phyloP scores from a whole-genome alignment of 208 protist species.

The Pavlovales sp. region DNA sequence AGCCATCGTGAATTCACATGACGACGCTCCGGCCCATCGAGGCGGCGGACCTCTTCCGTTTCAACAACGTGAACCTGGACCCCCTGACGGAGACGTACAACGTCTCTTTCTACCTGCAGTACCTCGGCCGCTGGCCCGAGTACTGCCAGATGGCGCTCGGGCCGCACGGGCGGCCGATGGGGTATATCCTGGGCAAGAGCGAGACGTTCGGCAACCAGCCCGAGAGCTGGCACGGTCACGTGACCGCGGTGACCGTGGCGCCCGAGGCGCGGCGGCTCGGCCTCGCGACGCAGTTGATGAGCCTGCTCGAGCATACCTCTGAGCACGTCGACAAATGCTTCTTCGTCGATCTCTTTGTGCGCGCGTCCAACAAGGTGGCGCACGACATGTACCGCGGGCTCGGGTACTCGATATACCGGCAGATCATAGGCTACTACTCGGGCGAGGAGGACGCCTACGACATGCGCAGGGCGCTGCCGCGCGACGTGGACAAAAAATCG shows the following conservation, averaged over 20 bases:
- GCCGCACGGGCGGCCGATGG: slow-evolving; percentile 81
- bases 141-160: slow-evolving; percentile 83
- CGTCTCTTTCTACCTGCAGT: slow-evolving; percentile 93
- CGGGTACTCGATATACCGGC: slow-evolving; percentile 94
- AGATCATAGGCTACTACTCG: slow-evolving; percentile 75
- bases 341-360: slow-evolving; percentile 99
- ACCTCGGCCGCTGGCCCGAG: slow-evolving; percentile 92
- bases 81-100: slow-evolving; percentile 93
- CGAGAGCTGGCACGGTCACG: slow-evolving; percentile 95
- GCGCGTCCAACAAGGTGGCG: slow-evolving; percentile 90
- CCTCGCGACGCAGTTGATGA: slow-evolving; percentile 8
- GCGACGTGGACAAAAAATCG: slow-evolving; percentile 53
- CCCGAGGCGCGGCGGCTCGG: slow-evolving; percentile 92
- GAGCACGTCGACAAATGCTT: slow-evolving; percentile 79
- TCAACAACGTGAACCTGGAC: slow-evolving; percentile 94
- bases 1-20: too few species aligned
- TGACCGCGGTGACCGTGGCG: slow-evolving; percentile 96
- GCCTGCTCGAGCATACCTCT: neutral
- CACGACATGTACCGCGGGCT: slow-evolving; percentile 95
- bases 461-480: slow-evolving; percentile 90
- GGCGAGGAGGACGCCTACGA: slow-evolving; percentile 79
- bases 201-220: slow-evolving; percentile 58
- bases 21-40: slow-evolving; percentile 81
- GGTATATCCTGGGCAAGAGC: slow-evolving; percentile 68
- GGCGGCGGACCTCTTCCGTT: slow-evolving; percentile 82